phyloP scores from a whole-genome alignment of 495 filamentous ascomycete species.

The Endocarpon pusillum region DNA sequence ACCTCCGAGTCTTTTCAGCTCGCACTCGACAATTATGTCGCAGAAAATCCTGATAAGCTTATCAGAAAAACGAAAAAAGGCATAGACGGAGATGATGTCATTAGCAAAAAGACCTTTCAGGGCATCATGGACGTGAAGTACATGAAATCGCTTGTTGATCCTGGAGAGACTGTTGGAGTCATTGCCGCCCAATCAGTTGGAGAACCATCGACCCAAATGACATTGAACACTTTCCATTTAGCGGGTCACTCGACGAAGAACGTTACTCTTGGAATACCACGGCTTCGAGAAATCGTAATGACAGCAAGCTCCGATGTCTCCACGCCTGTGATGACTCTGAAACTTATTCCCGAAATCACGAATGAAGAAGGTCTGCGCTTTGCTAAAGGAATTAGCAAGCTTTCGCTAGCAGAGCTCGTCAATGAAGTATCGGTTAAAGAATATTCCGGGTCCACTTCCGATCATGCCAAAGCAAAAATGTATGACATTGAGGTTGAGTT shows the following conservation, averaged over 20 bases:
- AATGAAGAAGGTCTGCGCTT: slow-evolving; percentile 57
- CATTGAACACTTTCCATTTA: slow-evolving; percentile 99
- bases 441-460: slow-evolving; percentile 47
- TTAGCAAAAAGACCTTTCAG: slow-evolving; percentile 61
- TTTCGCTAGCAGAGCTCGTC: slow-evolving; percentile 71
- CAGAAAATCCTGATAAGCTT: slow-evolving; percentile 55
- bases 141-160: slow-evolving; percentile 80
- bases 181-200: slow-evolving; percentile 93
- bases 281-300: slow-evolving; percentile 96
- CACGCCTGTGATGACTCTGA: slow-evolving; percentile 83
- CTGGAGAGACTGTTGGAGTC: slow-evolving; percentile 94
- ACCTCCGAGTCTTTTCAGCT: slow-evolving; percentile 77
- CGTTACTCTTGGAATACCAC: slow-evolving; percentile 95
- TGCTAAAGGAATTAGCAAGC: slow-evolving; percentile 80
- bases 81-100: slow-evolving; percentile 27
- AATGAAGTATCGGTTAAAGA: slow-evolving; percentile 71
- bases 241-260: slow-evolving; percentile 97
- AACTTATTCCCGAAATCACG: slow-evolving; percentile 55
- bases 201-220: slow-evolving; percentile 98
- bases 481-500: slow-evolving; percentile 70
- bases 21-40: slow-evolving; percentile 51
- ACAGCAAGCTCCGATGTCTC: slow-evolving; percentile 75
- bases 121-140: slow-evolving; percentile 81
- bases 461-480: slow-evolving; percentile 55
- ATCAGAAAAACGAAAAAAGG: slow-evolving; percentile 62